Evolutionary conservation across 192 early-diverging fungal species (phyloP).

Genomic region (Mortierella alpina): DNA sequence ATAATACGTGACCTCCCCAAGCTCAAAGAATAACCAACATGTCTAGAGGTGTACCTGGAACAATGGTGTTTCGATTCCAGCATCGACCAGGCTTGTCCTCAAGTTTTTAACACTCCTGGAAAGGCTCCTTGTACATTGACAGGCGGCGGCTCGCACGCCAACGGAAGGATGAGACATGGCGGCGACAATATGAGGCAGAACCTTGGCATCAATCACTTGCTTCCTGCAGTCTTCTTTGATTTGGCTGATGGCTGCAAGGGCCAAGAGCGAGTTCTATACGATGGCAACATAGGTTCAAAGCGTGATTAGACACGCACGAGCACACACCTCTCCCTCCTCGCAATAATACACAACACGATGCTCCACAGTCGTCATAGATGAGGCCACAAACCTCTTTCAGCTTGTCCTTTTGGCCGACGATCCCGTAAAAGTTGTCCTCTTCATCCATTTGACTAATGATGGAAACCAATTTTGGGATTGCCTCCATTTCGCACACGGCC

Average conservation of each 20-base stretch:
- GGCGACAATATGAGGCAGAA: constrained; percentile 76
- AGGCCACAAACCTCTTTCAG: constrained; percentile 68
- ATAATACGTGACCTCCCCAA: too few relatives aligned
- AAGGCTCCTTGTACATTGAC: constrained; percentile 80
- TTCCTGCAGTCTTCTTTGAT: constrained; percentile 79
- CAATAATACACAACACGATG: background rate
- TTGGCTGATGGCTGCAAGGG: constrained; percentile 76
- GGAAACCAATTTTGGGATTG: constrained; percentile 70
- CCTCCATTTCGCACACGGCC: constrained; percentile 79
- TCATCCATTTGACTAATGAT: constrained; percentile 62
- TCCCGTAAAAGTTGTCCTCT: constrained; percentile 54
- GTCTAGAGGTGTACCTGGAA: constrained; percentile 60
- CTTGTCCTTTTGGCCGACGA: constrained; percentile 63
- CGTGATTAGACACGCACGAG: background rate
- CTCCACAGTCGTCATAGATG: background rate
- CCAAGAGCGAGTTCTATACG: constrained; percentile 72
- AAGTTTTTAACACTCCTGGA: constrained; percentile 81
- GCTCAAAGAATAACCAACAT: background rate
- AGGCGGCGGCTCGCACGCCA: constrained; percentile 78
- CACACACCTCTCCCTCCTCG: background rate
- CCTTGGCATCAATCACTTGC: constrained; percentile 79
- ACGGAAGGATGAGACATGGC: constrained; percentile 68
- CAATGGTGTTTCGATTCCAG: constrained; percentile 74
- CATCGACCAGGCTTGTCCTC: constrained; percentile 84
- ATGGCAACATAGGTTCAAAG: background rate